Conservation (phyloP, 257 asterid species). For the Solanum etuberosum region DNA sequence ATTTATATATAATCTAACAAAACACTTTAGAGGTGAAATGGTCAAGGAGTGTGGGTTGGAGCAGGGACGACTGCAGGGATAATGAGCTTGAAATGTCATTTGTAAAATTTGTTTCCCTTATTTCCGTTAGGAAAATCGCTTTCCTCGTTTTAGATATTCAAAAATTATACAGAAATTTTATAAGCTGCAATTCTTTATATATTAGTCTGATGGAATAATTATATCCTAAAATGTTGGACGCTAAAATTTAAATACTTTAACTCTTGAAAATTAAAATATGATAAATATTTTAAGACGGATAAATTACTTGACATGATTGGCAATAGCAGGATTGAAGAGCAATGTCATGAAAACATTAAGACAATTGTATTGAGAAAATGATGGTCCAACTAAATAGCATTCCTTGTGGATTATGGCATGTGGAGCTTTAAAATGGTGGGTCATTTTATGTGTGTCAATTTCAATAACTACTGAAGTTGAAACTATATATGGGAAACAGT, state of each 20-base stretch:
- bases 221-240: no score
- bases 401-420: not conserved
- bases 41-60: not conserved
- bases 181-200: no score
- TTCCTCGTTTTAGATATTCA: not conserved
- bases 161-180: no score
- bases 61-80: no score
- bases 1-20: not conserved
- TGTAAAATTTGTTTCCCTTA: not conserved
- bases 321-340: not conserved
- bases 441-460: not conserved
- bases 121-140: not conserved
- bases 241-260: no score
- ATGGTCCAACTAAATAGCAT: not conserved
- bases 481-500: not conserved
- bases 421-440: not conserved
- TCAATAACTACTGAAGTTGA: not conserved
- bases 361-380: not conserved
- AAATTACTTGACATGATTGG: not conserved
- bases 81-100: not conserved
- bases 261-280: no score
- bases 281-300: no score
- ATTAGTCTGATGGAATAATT: not conserved
- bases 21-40: not conserved
- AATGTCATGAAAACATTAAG: not conserved